Evolutionary conservation across 257 asterid genomes (phyloP).

Genomic region (Penstemon davidsonii): DNA sequence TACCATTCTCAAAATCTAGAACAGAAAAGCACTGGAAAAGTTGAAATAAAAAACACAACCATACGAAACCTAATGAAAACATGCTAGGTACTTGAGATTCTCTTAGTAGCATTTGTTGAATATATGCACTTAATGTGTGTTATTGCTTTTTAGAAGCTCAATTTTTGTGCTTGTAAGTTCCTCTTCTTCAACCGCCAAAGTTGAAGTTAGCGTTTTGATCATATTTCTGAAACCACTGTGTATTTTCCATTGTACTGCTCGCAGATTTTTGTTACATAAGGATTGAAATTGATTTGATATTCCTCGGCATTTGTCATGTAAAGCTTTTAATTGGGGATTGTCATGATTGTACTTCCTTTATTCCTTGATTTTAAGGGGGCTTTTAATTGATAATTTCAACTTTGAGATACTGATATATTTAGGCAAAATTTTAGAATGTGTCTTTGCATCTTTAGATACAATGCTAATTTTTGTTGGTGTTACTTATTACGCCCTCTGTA

Average conservation of each 20-base stretch:
- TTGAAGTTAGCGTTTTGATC: not conserved
- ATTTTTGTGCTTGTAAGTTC: not conserved
- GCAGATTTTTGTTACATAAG: not conserved
- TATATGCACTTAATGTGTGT: too few species aligned
- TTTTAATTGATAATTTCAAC: not conserved
- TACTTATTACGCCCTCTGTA: not conserved
- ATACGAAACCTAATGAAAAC: not conserved
- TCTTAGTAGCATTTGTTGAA: not conserved
- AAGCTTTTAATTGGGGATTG: too few species aligned
- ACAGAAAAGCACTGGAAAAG: not conserved
- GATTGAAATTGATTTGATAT: too few species aligned
- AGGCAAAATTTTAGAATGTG: not conserved
- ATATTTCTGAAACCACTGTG: not conserved
- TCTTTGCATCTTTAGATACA: not conserved
- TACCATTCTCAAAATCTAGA: not conserved
- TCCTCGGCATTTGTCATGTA: too few species aligned
- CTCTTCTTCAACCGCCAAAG: not conserved
- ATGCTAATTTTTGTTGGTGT: not conserved
- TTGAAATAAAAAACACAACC: not conserved
- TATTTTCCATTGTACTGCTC: too few species aligned
- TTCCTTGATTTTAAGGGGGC: not conserved
- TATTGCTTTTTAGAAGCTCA: too few species aligned
- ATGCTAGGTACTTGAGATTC: not conserved
- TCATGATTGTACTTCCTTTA: not conserved
- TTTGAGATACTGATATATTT: too few species aligned